Conservation (phyloP, 2,329 filamentous ascomycete species). For the Penicillium expansum region DNA sequence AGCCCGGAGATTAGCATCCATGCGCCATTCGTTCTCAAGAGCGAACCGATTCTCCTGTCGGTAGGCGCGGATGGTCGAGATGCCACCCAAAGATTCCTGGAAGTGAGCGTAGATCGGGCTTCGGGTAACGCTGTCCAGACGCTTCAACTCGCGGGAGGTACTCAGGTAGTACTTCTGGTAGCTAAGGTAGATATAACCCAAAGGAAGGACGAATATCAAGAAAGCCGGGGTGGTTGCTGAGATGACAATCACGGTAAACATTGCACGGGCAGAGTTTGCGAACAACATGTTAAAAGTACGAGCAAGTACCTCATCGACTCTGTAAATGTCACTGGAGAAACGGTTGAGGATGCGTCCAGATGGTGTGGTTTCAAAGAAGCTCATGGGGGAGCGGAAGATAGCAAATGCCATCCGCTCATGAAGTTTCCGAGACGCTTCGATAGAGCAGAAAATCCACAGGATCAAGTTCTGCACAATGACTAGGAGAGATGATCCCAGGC, state of each 20-base stretch:
- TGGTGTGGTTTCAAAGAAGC: slow-evolving; percentile 96
- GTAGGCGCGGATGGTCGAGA: slow-evolving; percentile 94
- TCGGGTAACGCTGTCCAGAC: slow-evolving; percentile 89
- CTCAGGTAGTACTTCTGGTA: slow-evolving; percentile 97
- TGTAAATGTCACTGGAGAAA: slow-evolving; percentile 72
- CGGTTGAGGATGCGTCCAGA: slow-evolving; percentile 94
- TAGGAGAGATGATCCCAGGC: slow-evolving; percentile 77
- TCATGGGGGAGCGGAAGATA: slow-evolving; percentile 97
- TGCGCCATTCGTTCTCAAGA: slow-evolving; percentile 93
- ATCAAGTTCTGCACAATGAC: slow-evolving; percentile 92
- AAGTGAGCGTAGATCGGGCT: slow-evolving; percentile 98
- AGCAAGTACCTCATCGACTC: slow-evolving; percentile 87
- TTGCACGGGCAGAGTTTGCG: slow-evolving; percentile 68
- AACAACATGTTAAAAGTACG: slow-evolving; percentile 98
- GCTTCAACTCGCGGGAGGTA: slow-evolving; percentile 93
- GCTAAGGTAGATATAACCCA: slow-evolving; percentile 78
- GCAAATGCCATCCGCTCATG: slow-evolving; percentile 97
- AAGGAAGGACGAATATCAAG: slow-evolving; percentile 73
- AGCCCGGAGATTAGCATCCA: slow-evolving; percentile 89
- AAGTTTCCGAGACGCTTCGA: slow-evolving; percentile 94
- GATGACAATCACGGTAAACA: slow-evolving; percentile 85
- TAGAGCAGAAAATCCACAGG: slow-evolving; percentile 99
- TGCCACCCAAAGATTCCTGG: slow-evolving; percentile 90
- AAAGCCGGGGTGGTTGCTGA: slow-evolving; percentile 78
- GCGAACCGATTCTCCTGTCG: slow-evolving; percentile 83